These are phyloP conservation scores for Azolla pinnata DNA, from an alignment of 75 land plant genomes.

Conservation along the genomic window DNA sequence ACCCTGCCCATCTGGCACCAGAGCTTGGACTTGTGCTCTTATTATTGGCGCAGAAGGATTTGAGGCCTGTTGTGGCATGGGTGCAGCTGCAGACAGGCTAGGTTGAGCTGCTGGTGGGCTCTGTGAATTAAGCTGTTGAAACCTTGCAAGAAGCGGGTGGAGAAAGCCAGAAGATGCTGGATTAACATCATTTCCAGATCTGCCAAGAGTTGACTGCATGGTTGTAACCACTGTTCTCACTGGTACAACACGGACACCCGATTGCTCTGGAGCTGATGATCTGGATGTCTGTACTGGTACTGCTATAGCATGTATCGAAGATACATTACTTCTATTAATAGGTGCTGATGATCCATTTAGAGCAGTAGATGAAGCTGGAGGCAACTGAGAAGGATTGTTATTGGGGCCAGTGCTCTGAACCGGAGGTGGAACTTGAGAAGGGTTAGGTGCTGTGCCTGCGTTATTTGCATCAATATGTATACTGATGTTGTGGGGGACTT, in stretches of 20 bases:
- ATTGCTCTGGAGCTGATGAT: conserved; percentile 25
- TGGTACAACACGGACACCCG: conserved; percentile 54
- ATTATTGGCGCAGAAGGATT: conserved; percentile 6
- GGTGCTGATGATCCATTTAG: conserved; percentile 4
- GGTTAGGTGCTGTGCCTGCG: conserved; percentile 5
- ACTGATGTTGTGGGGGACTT: conserved; percentile 6
- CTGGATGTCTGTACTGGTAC: conserved; percentile 10
- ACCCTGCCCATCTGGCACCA: conserved; percentile 10
- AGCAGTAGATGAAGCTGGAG: neutral
- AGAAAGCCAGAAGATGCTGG: conserved; percentile 28
- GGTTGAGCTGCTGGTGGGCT: neutral
- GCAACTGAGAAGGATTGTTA: neutral
- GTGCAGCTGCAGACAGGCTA: neutral
- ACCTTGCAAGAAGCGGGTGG: conserved; percentile 61
- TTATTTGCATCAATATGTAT: conserved; percentile 24
- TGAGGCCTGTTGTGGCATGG: neutral
- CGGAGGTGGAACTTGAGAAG: conserved; percentile 10
- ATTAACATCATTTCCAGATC: conserved; percentile 19
- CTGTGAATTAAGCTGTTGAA: conserved; percentile 37
- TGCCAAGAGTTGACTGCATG: conserved; percentile 28
- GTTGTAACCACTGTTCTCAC: conserved; percentile 49
- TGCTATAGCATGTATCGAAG: conserved; percentile 6
- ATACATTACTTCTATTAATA: neutral
- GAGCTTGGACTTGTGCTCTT: conserved; percentile 7
- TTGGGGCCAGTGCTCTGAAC: neutral